Evolutionary conservation across 768 basidiomycete species (phyloP).

Genomic region (Leccinum olivaceopallidum): DNA sequence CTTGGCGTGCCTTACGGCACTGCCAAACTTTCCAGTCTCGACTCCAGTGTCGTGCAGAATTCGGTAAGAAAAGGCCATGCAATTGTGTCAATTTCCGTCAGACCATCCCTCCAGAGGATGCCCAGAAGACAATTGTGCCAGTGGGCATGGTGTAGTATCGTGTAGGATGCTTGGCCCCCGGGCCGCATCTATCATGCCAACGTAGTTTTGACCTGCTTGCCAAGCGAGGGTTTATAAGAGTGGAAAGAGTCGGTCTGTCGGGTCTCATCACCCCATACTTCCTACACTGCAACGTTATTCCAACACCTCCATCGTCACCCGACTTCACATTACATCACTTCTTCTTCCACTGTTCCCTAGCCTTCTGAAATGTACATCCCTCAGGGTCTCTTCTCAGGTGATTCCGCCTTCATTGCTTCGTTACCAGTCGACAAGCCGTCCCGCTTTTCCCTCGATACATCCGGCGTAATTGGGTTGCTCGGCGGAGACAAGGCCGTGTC

Average conservation of each 20-base stretch:
- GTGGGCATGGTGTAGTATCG: too few species aligned
- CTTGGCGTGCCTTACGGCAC: too few species aligned
- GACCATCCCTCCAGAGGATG: too few species aligned
- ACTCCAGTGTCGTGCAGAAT: too few species aligned
- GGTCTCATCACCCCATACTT: background rate
- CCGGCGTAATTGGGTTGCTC: conserved; percentile 30
- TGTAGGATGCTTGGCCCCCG: too few species aligned
- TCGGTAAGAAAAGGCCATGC: too few species aligned
- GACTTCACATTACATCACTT: background rate
- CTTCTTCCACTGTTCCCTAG: background rate
- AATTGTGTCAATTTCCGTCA: too few species aligned
- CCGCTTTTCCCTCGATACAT: conserved; percentile 20
- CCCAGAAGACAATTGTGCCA: too few species aligned
- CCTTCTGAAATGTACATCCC: conserved; percentile 5
- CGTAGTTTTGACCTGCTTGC: too few species aligned
- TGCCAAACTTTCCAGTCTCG: too few species aligned
- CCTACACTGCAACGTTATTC: background rate
- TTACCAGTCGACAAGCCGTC: background rate
- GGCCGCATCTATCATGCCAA: too few species aligned
- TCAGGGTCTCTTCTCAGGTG: background rate
- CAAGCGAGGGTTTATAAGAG: background rate
- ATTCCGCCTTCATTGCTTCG: background rate
- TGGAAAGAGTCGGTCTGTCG: background rate
- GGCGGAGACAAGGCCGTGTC: conserved; percentile 35
- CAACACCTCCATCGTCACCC: background rate